Evolutionary conservation across 345 rosid species (phyloP), one percentile per base, ranked within the genome.

Genomic region (Populus nigra): DNA sequence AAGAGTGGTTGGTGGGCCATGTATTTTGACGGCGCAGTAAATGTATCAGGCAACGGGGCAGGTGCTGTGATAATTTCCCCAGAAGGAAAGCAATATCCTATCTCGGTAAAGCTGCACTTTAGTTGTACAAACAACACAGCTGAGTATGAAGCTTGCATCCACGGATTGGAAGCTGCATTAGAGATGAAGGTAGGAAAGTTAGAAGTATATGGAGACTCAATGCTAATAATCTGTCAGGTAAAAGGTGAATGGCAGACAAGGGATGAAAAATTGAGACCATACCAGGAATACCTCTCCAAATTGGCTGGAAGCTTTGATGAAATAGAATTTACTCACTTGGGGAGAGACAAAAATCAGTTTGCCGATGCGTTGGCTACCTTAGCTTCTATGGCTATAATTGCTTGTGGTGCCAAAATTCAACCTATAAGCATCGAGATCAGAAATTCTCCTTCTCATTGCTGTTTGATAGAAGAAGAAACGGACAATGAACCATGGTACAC

Each of bases 371-470:
- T 73, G 22, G n/a, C 53, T 15, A 73, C 23, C 1, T 8, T 72
- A 8, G n/a, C 43, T 7, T 31, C 62, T 0, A 50, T 72, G 27
- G 31, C 3, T 31, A 31, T 31, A 31, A 31, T 49, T 17, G 17
- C 0, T 2, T 6, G 6, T 23, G 0, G 49, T 3, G 18, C 0
- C 0, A 41, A 13, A 8, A 12, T 4, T 0, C 0, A 23, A 2
- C 6, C 15, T 3, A 2, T 68, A 9, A 0, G 1, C 1, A 41
- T 68, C 1, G 5, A 39, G 2, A 27, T 18, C 0, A 4, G 1
- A 3, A 5, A 69, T 4, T 1, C 5, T 5, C 17, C 13, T 0
- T 1, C 61, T 7, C 7, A 71, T 7, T 71, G 6, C 0, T 2
- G 29, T 1, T 3, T 3, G 0, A 49, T 71, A 13, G 6, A 49